Percentiles rank a stretch among this genome's conserved stretches.
Conservation (phyloP, 176 grass and related monocot species). For the Aegilops umbellulata region DNA sequence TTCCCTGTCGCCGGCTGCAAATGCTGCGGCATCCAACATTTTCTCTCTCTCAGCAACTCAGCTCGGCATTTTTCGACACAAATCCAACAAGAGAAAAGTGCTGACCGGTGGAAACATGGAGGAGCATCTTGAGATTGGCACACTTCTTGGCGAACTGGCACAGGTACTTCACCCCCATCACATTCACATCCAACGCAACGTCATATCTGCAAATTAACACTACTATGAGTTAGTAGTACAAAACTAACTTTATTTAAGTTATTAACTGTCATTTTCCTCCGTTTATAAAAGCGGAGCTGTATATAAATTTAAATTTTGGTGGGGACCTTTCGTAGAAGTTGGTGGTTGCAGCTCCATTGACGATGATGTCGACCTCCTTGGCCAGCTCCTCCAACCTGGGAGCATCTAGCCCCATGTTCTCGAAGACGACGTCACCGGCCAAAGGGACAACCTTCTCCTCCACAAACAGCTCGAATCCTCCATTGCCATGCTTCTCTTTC, state of each 20-base stretch:
- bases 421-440: slow-evolving; percentile 60
- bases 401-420: slow-evolving; percentile 58
- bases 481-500: slow-evolving; percentile 54
- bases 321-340: slow-evolving; percentile 69
- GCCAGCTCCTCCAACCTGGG: slow-evolving; percentile 31
- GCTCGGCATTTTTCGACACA: too few relatives aligned
- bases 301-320: neutral
- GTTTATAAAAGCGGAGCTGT: neutral
- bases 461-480: slow-evolving; percentile 39
- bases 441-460: slow-evolving; percentile 56
- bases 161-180: slow-evolving; percentile 54
- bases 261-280: neutral
- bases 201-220: slow-evolving; percentile 35
- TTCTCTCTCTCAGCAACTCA: neutral
- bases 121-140: slow-evolving; percentile 55
- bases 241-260: neutral
- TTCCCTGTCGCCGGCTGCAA: slow-evolving; percentile 12
- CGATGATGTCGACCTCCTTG: slow-evolving; percentile 54
- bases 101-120: slow-evolving; percentile 80
- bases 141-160: slow-evolving; percentile 73
- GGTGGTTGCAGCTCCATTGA: slow-evolving; percentile 78
- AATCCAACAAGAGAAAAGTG: neutral
- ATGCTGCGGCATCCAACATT: slow-evolving; percentile 12
- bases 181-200: slow-evolving; percentile 56
- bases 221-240: neutral